Conservation (phyloP, 148 eudicot genomes). For the Silene latifolia region DNA sequence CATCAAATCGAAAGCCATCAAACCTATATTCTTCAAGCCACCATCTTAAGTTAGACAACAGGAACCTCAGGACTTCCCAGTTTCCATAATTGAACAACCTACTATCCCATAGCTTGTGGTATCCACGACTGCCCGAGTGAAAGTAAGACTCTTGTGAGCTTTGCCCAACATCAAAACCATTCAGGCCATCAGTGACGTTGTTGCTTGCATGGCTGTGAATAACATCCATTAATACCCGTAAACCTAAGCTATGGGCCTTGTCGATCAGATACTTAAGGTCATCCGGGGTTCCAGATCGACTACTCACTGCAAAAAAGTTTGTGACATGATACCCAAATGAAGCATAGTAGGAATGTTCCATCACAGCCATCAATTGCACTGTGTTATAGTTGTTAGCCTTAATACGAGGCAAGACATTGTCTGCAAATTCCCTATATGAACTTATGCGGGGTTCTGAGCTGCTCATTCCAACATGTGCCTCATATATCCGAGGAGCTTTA, state of each 20-base stretch:
- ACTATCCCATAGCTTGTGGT: conserved; percentile 92
- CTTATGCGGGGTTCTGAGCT: conserved; percentile 79
- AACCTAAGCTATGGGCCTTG: conserved; percentile 92
- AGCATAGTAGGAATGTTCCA: conserved; percentile 97
- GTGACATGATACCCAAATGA: conserved; percentile 97
- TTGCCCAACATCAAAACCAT: conserved; percentile 97
- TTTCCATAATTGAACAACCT: conserved; percentile 84
- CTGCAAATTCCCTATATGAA: conserved; percentile 94
- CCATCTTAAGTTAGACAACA: conserved; percentile 89
- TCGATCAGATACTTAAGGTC: conserved; percentile 93
- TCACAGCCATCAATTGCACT: conserved; percentile 95
- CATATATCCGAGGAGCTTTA: conserved; percentile 78
- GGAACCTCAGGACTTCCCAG: conserved; percentile 98
- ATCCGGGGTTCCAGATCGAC: conserved; percentile 90
- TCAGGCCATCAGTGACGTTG: conserved; percentile 85
- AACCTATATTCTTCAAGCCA: conserved; percentile 89
- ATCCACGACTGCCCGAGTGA: conserved; percentile 82
- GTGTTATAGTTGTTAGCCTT: conserved; percentile 87
- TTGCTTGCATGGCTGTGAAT: conserved; percentile 97
- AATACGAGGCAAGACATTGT: conserved; percentile 86
- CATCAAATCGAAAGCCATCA: conserved; percentile 98
- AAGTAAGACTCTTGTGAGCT: conserved; percentile 85
- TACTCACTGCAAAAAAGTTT: conserved; percentile 93
- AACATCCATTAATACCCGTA: conserved; percentile 87
- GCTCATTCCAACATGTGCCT: conserved; percentile 99